Percentiles rank a stretch among this genome's conserved stretches.
Evolutionary conservation across 352 stramenopile species (phyloP).

Genomic region (Phytophthora pseudosyringae): DNA sequence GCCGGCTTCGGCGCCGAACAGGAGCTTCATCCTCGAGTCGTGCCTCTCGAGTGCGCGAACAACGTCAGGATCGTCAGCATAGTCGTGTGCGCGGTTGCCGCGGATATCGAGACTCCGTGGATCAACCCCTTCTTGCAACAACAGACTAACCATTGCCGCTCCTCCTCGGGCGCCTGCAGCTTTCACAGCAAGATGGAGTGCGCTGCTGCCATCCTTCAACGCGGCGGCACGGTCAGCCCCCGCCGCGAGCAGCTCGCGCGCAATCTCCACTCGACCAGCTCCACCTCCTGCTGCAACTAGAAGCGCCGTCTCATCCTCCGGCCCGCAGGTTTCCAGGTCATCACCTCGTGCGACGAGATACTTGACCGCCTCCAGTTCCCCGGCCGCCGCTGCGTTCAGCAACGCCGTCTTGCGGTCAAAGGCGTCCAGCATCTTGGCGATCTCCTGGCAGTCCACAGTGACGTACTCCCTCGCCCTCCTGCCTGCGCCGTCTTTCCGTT

Average conservation of each 20-base stretch:
- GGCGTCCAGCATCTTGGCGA: slow-evolving; percentile 22
- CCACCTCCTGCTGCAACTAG: slow-evolving; percentile 25
- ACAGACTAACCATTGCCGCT: slow-evolving; percentile 18
- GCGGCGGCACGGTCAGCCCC: slow-evolving; percentile 18
- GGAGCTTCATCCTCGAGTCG: slow-evolving; percentile 16
- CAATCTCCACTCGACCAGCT: slow-evolving; percentile 15
- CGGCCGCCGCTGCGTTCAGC: slow-evolving; percentile 15
- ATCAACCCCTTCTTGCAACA: slow-evolving; percentile 29
- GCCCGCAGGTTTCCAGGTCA: slow-evolving; percentile 22
- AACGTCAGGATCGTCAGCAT: slow-evolving; percentile 27
- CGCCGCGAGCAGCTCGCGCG: slow-evolving; percentile 11
- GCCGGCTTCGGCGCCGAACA: slow-evolving; percentile 25
- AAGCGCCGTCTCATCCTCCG: slow-evolving; percentile 25
- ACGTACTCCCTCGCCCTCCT: slow-evolving; percentile 28
- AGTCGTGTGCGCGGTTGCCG: slow-evolving; percentile 25
- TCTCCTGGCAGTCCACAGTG: slow-evolving; percentile 11
- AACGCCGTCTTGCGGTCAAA: slow-evolving; percentile 27
- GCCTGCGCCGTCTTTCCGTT: slow-evolving; percentile 20
- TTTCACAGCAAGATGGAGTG: slow-evolving; percentile 32
- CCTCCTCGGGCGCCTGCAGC: slow-evolving; percentile 28
- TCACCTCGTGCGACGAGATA: slow-evolving; percentile 13
- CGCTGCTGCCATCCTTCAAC: slow-evolving; percentile 27
- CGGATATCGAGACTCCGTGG: slow-evolving; percentile 19
- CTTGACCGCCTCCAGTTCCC: slow-evolving; percentile 22
- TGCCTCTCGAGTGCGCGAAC: slow-evolving; percentile 16